Conservation (phyloP, 352 stramenopile genomes). For the Phytophthora podocarpi region DNA sequence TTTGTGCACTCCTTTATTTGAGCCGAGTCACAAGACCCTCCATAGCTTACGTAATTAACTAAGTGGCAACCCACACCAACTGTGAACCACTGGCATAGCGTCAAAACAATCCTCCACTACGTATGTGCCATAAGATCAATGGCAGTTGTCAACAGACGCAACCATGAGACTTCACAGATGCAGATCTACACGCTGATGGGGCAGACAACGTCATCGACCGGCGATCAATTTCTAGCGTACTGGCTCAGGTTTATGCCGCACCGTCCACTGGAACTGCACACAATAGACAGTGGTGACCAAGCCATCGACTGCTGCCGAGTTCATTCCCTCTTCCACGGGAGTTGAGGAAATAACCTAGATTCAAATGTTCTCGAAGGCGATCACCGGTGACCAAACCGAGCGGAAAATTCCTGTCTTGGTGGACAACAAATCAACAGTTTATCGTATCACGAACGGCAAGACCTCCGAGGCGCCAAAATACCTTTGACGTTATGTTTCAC, state of each 20-base stretch:
- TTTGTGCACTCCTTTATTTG: slow-evolving; percentile 2
- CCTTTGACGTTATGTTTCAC: too few species aligned
- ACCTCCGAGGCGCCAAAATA: slow-evolving; percentile 11
- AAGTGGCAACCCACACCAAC: neutral
- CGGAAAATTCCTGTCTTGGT: slow-evolving; percentile 14
- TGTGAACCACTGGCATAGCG: neutral
- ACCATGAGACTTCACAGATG: neutral
- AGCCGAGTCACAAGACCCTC: slow-evolving; percentile 3
- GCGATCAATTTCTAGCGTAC: neutral
- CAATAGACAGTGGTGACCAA: neutral
- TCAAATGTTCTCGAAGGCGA: too few species aligned
- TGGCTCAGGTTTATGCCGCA: neutral
- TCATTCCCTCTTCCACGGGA: too few species aligned
- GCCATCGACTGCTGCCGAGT: slow-evolving; percentile 1
- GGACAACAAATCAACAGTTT: slow-evolving; percentile 19
- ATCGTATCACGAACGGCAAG: slow-evolving; percentile 4
- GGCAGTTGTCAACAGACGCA: neutral
- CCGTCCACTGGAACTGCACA: neutral
- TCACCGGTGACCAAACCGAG: too few species aligned
- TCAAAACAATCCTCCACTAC: slow-evolving; percentile 5
- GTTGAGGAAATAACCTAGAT: too few species aligned
- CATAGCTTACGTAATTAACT: slow-evolving; percentile 4
- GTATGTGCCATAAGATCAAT: too few species aligned
- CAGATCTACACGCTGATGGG: neutral
- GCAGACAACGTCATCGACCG: neutral